Conservation (phyloP, 441 rosid species). For the Raphanus hybrid region DNA sequence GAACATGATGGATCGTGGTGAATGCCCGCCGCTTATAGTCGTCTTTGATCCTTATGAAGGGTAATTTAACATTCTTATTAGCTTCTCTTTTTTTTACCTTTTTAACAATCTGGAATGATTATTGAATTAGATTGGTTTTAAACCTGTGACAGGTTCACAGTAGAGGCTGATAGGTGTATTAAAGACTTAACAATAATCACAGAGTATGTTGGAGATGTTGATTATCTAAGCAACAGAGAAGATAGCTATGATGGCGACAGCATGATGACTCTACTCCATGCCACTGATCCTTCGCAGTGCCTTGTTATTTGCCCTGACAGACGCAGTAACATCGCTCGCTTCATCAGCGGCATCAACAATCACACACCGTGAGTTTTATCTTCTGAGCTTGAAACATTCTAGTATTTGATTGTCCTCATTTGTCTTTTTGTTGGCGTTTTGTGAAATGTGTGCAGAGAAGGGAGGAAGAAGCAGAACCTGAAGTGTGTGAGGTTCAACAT, state of each 20-base stretch:
- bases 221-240: conserved; percentile 62
- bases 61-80: conserved; percentile 36
- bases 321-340: conserved; percentile 63
- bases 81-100: not conserved
- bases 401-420: conserved; percentile 9
- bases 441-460: conserved; percentile 62
- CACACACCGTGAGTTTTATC: conserved; percentile 57
- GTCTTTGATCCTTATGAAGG: conserved; percentile 69
- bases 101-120: not conserved
- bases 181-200: conserved; percentile 73
- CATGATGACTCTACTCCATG: conserved; percentile 69
- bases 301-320: conserved; percentile 73
- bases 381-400: conserved; percentile 19
- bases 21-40: conserved; percentile 73
- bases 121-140: not conserved
- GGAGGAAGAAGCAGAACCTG: conserved; percentile 68
- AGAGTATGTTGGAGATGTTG: conserved; percentile 87
- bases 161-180: conserved; percentile 63
- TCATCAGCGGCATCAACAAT: conserved; percentile 74
- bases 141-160: conserved; percentile 57
- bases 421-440: not conserved
- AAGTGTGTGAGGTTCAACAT: conserved; percentile 69
- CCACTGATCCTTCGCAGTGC: conserved; percentile 52
- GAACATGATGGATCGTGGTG: conserved; percentile 65
- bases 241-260: conserved; percentile 67